phyloP scores from a whole-genome alignment of 1,284 basidiomycete genomes.

The Trametes sp. region DNA sequence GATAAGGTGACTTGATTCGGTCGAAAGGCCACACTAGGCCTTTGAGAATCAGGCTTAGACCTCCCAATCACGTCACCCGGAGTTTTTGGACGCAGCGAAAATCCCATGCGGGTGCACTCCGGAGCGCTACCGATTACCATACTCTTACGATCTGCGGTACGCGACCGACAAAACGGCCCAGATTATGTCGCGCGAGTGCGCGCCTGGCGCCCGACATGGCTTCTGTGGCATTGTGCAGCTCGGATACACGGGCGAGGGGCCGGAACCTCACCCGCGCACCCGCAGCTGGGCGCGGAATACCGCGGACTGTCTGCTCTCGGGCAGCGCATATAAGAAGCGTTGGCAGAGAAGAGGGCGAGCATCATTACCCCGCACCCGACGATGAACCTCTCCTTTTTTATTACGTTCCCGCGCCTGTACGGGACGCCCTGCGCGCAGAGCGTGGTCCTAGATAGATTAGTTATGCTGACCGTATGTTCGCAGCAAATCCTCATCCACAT shows the following conservation, averaged over 20 bases:
- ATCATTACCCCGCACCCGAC: slow-evolving; percentile 11
- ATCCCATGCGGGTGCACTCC: slow-evolving; percentile 28
- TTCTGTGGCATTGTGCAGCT: slow-evolving; percentile 26
- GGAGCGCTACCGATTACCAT: slow-evolving; percentile 29
- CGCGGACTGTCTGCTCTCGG: not conserved
- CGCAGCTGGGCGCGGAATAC: slow-evolving; percentile 5
- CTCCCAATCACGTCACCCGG: slow-evolving; percentile 31
- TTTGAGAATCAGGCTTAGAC: slow-evolving; percentile 23
- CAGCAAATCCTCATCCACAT: slow-evolving; percentile 94
- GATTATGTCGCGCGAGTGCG: slow-evolving; percentile 15
- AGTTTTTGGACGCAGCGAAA: slow-evolving; percentile 12
- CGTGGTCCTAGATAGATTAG: slow-evolving; percentile 19
- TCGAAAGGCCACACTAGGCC: slow-evolving; percentile 21
- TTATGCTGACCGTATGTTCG: slow-evolving; percentile 31
- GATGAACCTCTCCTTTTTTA: slow-evolving; percentile 31
- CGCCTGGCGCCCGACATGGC: slow-evolving; percentile 8
- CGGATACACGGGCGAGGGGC: slow-evolving; percentile 29
- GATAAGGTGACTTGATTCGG: slow-evolving; percentile 28
- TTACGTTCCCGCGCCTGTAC: slow-evolving; percentile 28
- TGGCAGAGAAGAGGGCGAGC: not conserved
- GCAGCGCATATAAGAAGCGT: slow-evolving; percentile 21
- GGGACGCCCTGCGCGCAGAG: slow-evolving; percentile 18
- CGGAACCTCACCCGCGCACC: slow-evolving; percentile 16
- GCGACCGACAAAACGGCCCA: slow-evolving; percentile 16
- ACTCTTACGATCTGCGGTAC: slow-evolving; percentile 29